These are phyloP conservation scores for Lodderomyces beijingensis DNA, from an alignment of 1,139 yeast genomes.

Conservation along the genomic window DNA sequence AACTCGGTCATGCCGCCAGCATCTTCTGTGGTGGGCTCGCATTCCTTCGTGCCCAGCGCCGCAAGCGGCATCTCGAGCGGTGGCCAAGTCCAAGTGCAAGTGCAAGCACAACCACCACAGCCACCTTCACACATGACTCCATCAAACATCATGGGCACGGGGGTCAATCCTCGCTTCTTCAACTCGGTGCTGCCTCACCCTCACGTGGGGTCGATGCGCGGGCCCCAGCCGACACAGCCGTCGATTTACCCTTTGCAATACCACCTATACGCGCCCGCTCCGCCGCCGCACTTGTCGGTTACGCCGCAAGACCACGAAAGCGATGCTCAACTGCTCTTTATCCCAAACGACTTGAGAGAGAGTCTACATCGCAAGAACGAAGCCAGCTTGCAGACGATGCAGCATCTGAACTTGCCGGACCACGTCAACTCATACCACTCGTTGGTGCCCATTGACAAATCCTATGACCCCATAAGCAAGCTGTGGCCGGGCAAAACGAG, in stretches of 20 bases:
- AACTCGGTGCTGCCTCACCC: background rate
- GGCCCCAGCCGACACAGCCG: constrained; percentile 11
- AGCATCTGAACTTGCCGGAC: constrained; percentile 62
- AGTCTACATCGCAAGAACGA: constrained; percentile 69
- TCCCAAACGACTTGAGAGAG: constrained; percentile 71
- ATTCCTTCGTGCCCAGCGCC: background rate
- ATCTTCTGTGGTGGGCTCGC: too few relatives aligned
- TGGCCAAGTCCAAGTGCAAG: background rate
- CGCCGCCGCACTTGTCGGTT: constrained; percentile 66
- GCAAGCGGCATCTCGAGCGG: background rate
- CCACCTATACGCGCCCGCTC: constrained; percentile 85
- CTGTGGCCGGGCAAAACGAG: constrained; percentile 56
- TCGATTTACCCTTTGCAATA: constrained; percentile 64
- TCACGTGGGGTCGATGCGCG: background rate
- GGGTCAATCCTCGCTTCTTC: background rate
- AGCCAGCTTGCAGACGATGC: constrained; percentile 69
- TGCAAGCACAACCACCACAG: constrained; percentile 3
- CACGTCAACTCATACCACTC: constrained; percentile 82
- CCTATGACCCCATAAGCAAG: constrained; percentile 46
- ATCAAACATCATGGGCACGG: constrained; percentile 1
- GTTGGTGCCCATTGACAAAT: constrained; percentile 75
- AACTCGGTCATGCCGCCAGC: background rate
- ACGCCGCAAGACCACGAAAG: constrained; percentile 69
- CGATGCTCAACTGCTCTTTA: constrained; percentile 63
- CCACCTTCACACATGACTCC: constrained; percentile 2